phyloP scores from a whole-genome alignment of 768 basidiomycete species.

The Cubamyces sp. region DNA sequence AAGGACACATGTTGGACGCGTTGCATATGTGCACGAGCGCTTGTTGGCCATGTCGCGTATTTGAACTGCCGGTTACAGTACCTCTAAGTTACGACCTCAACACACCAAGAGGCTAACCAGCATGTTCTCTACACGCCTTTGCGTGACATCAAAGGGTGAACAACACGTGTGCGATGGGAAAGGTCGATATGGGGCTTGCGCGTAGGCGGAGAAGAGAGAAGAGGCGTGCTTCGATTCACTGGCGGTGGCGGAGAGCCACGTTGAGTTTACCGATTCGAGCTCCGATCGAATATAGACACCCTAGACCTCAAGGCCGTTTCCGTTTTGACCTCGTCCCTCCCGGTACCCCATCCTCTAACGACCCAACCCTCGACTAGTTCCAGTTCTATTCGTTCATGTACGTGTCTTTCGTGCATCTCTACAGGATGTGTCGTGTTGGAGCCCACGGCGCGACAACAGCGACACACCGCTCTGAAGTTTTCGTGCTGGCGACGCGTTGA shows the following conservation, averaged over 20 bases:
- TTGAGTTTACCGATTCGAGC: slow-evolving; percentile 26
- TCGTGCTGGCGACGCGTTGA: slow-evolving; percentile 20
- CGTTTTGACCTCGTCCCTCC: slow-evolving; percentile 32
- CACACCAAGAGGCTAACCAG: not conserved
- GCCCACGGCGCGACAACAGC: not conserved
- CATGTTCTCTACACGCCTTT: not conserved
- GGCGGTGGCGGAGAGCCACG: slow-evolving; percentile 23
- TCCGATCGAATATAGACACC: slow-evolving; percentile 29
- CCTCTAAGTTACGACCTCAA: not conserved
- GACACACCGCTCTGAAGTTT: slow-evolving; percentile 5
- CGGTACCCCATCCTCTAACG: slow-evolving; percentile 33
- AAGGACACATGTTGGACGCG: not conserved
- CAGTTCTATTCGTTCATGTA: slow-evolving; percentile 34
- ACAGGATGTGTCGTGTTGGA: not conserved
- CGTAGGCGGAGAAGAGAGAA: slow-evolving; percentile 7
- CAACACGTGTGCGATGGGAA: slow-evolving; percentile 1
- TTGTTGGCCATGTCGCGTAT: not conserved
- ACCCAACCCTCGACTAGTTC: slow-evolving; percentile 30
- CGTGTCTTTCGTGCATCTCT: slow-evolving; percentile 24
- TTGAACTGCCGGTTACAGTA: not conserved
- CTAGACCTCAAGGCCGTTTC: slow-evolving; percentile 30
- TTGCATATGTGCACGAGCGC: not conserved
- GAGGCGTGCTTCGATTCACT: slow-evolving; percentile 5
- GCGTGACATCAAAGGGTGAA: not conserved
- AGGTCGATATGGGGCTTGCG: not conserved